Evolutionary conservation across 805 yeast genomes (phyloP), one percentile per base, ranked within the genome.

Genomic region (Metschnikowia cerradonensis): DNA sequence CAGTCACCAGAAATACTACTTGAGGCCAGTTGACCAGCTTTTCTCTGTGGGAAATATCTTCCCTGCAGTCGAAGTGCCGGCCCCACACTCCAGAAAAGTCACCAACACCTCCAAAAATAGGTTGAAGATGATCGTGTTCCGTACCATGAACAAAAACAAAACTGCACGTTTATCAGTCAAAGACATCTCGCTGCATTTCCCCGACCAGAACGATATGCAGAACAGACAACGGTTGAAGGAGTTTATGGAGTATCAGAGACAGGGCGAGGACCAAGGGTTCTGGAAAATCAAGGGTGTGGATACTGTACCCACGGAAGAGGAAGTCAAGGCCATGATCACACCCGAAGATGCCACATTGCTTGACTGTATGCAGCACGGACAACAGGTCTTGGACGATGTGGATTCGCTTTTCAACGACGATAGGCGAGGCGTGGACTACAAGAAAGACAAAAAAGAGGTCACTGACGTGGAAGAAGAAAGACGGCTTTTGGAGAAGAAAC

Each of bases 191-290:
- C 80, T 80, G 46, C 97, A 92, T 72, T 94, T 94, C 64, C 98
- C 99, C 0, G 98, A 90, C 59, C 97, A 91, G 67, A 91, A 88
- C 62, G 98, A 94, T 63, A 91, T 92, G 89, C 99, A 94, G 66
- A 92, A 90, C 64, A 80, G 99, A 60, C 98, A 92, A 70, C 78
- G 97, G 54, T 77, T 94, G 50, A 94, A 94, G 67, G 99, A 94
- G 70, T 94, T 94, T 60, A 94, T 94, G 99, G 97, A 91, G 61
- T 94, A 88, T 61, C 97, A 92, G 70, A 77, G 97, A 60, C 83
- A 86, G 36, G 98, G 98, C 11, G 89, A 86, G 6, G 97, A 91
- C 67, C 96, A 90, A 59, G 97, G 97, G 0, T 87, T 74, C 61
- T 94, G 99, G 99, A 92, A 90, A 62, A 76, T 94, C 51, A 89